phyloP scores from a whole-genome alignment of 148 eudicot genomes.

The Rhododendron griersonianum region DNA sequence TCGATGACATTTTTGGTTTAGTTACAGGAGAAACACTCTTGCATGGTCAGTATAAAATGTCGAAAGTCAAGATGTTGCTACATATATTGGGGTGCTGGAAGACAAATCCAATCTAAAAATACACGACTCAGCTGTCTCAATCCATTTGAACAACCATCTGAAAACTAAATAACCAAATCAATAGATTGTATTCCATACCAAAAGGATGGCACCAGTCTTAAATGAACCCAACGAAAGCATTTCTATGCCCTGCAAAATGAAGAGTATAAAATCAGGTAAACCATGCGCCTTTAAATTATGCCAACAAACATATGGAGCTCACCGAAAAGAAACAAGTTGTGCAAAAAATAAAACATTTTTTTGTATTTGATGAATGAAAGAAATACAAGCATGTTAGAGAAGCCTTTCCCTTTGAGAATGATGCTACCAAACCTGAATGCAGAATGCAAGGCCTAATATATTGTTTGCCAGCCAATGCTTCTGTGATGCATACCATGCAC shows the following conservation, averaged over 20 bases:
- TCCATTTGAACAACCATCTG: neutral
- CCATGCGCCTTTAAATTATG: neutral
- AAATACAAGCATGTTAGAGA: neutral
- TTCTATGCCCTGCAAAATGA: slow-evolving; percentile 78
- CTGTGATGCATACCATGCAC: slow-evolving; percentile 93
- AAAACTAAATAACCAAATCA: slow-evolving; percentile 31
- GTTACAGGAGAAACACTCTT: neutral
- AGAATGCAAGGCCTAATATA: slow-evolving; percentile 83
- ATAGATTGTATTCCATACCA: neutral
- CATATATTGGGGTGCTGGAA: neutral
- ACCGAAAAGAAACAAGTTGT: neutral
- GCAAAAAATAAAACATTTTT: neutral
- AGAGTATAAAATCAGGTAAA: neutral
- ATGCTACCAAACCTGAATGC: slow-evolving; percentile 69
- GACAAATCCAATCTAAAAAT: neutral
- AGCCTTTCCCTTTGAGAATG: neutral
- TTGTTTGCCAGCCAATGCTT: slow-evolving; percentile 99
- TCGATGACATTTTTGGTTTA: neutral
- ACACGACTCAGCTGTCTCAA: neutral
- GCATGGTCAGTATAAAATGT: neutral
- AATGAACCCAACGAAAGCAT: slow-evolving; percentile 99
- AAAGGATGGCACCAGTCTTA: slow-evolving; percentile 91
- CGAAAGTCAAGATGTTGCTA: neutral
- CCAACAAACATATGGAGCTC: neutral
- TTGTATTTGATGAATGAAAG: neutral